Conservation (phyloP, 2,329 filamentous ascomycete species). For the Paraconiothyrium brasiliense region DNA sequence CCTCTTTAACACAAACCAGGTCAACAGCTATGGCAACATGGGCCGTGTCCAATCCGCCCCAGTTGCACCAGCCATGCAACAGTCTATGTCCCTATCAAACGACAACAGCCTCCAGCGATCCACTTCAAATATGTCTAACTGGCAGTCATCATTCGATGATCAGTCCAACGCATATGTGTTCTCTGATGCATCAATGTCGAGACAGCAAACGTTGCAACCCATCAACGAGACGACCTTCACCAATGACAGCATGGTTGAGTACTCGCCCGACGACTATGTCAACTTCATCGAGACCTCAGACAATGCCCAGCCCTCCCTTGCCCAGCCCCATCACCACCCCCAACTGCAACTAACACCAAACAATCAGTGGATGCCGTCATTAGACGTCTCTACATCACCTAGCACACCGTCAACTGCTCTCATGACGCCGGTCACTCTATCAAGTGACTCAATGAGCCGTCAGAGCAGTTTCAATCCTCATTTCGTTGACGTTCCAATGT, state of each 20-base stretch:
- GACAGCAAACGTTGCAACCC: slow-evolving; percentile 34
- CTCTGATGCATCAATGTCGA: slow-evolving; percentile 33
- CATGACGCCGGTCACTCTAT: slow-evolving; percentile 50
- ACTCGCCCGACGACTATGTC: slow-evolving; percentile 50
- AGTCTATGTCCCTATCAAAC: slow-evolving; percentile 38
- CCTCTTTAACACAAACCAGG: slow-evolving; percentile 44
- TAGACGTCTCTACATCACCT: slow-evolving; percentile 47
- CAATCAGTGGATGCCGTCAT: slow-evolving; percentile 43
- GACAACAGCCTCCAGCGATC: slow-evolving; percentile 34
- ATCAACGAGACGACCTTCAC: slow-evolving; percentile 35
- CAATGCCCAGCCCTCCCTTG: slow-evolving; percentile 32
- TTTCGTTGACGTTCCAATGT: slow-evolving; percentile 54
- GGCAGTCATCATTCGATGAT: slow-evolving; percentile 35
- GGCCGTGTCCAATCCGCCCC: slow-evolving; percentile 48
- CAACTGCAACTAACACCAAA: slow-evolving; percentile 44
- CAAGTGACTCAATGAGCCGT: slow-evolving; percentile 56
- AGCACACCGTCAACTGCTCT: slow-evolving; percentile 49
- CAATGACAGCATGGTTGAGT: slow-evolving; percentile 41
- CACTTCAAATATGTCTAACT: slow-evolving; percentile 33
- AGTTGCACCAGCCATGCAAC: slow-evolving; percentile 35
- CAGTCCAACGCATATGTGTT: slow-evolving; percentile 43
- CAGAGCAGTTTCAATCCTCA: slow-evolving; percentile 55
- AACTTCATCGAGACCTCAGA: slow-evolving; percentile 38
- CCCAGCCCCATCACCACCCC: slow-evolving; percentile 31
- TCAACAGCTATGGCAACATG: slow-evolving; percentile 36